Base-by-base conservation (phyloP, 768 basidiomycete genomes). In the Dioszegia hungarica region DNA sequence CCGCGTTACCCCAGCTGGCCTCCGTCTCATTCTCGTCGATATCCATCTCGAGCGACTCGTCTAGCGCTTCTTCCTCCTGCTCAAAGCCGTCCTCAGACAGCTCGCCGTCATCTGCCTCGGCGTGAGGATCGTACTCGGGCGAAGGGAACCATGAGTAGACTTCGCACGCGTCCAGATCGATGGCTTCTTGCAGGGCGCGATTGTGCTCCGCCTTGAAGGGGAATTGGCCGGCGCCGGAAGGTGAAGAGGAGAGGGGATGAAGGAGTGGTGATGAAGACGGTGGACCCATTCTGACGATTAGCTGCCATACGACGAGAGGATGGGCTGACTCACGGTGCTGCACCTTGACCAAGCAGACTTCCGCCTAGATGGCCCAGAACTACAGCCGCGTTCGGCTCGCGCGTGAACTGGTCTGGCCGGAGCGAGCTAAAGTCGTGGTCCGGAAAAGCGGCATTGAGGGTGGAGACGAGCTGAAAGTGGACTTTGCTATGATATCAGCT, bases 341-440 rank as follows among this genome's bases (percentile, higher is more conserved):
- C 48, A 22, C 52, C 50, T 8, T 59, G 50, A 2, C 69, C 64
- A 1, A 66, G 41, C 17, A 70, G 54, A 41, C 31, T 65, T 3
- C 61, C 59, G 31, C 61, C 60, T 5, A 72, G 55, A 14, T 63
- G 56, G n/a, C 55, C 53, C 10, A 72, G 56, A 15, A 72, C 70
- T 36, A 61, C 57, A n/a, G 58, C 50, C 22, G 68, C 56, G n/a
- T 61, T 59, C 1, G 54, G 56, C 41, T 72, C 70, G 56, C 86
- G 86, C 72, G 82, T 85, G 77, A 99, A 99, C 67, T 94, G 87
- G 10, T 86, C 86, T 0, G 92, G 89, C 25, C 87, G 84, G 49
- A 95, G 87, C 74, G 89, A 87, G 6, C 89, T 89, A 79, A 98
- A 99, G 72, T 97, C 93, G 79, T 97, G 83, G 82, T 98, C 94